Evolutionary conservation across 352 stramenopile species (phyloP).

Genomic region (Paralagenidium karlingii): DNA sequence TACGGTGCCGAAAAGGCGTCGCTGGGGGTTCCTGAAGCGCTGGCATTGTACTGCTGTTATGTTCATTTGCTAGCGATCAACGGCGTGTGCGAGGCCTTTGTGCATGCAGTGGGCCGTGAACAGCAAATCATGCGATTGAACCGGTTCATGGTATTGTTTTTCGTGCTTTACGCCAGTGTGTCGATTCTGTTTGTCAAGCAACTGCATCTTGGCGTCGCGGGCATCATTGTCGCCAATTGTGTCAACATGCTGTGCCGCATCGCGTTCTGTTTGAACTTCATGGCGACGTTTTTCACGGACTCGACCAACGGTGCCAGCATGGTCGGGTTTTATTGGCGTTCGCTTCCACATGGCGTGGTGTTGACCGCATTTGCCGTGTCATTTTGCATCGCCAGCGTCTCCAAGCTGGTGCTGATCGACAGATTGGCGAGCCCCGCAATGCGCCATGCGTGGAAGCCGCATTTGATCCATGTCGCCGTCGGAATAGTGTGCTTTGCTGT

Average conservation of each 20-base stretch:
- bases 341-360: conserved; percentile 34
- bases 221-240: conserved; percentile 79
- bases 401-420: conserved; percentile 23
- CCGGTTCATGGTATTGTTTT: conserved; percentile 67
- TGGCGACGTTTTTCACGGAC: conserved; percentile 37
- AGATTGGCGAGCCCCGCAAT: not conserved
- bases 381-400: conserved; percentile 21
- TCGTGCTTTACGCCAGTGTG: conserved; percentile 49
- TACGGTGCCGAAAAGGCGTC: conserved; percentile 61
- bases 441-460: conserved; percentile 8
- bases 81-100: conserved; percentile 93
- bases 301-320: conserved; percentile 6
- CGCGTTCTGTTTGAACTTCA: conserved; percentile 61
- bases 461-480: conserved; percentile 30
- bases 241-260: conserved; percentile 83
- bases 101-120: conserved; percentile 78
- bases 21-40: conserved; percentile 30
- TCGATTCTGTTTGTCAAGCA: conserved; percentile 54
- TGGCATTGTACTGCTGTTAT: conserved; percentile 87
- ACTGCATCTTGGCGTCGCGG: conserved; percentile 35
- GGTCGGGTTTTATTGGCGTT: conserved; percentile 31
- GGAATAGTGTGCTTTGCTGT: conserved; percentile 28
- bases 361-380: conserved; percentile 25
- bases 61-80: conserved; percentile 93
- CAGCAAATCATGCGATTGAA: conserved; percentile 68